Base-by-base conservation (phyloP, 768 basidiomycete species). In the Tulasnella sp. region DNA sequence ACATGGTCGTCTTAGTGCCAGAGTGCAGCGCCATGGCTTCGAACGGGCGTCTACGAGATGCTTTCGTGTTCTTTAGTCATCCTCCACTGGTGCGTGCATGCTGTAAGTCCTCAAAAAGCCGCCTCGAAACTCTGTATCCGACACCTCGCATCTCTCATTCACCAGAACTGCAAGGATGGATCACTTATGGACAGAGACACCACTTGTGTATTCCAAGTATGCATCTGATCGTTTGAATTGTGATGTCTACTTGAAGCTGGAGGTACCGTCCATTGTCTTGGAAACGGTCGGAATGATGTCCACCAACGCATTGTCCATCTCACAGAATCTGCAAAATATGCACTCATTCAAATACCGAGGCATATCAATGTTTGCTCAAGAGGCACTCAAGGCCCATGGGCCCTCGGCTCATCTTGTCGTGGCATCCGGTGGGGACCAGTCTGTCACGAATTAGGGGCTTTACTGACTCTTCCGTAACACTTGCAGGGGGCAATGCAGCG, bases 291-390 rank as follows among this genome's bases (percentile, higher is more conserved):
- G 58, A 25, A 64, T 9, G 15, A 14, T 11, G 25, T 29, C 12
- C 25, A 34, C 58, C 29, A 31, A 64, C 31, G 58, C 58, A 58
- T n/a, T n/a, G 31, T 34, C 2, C 25, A 40, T 49, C 7, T 64
- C 36, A 11, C 81, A 93, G 92, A 91, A 87, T 78, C 83, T 93
- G 1, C 92, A 93, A 76, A 90, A 89, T 0, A 87, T 88, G 0
- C 86, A 90, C 78, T 93, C 92, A 1, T 93, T 91, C 88, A 93
- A 94, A 81, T 90, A 87, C 79, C 86, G 92, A 29, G 91, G 91
- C 6, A 85, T 93, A 40, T 90, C 91, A 25, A 85, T 86, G 77
- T 90, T 91, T 79, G 84, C 88, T 2, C 86, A 88, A 79, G 83
- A 85, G 38, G 87, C 86, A 25, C 85, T 85, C 73, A 83, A 85